These are phyloP conservation scores for Leccinum barrowsii DNA, from an alignment of 768 basidiomycete genomes.

Conservation along the genomic window DNA sequence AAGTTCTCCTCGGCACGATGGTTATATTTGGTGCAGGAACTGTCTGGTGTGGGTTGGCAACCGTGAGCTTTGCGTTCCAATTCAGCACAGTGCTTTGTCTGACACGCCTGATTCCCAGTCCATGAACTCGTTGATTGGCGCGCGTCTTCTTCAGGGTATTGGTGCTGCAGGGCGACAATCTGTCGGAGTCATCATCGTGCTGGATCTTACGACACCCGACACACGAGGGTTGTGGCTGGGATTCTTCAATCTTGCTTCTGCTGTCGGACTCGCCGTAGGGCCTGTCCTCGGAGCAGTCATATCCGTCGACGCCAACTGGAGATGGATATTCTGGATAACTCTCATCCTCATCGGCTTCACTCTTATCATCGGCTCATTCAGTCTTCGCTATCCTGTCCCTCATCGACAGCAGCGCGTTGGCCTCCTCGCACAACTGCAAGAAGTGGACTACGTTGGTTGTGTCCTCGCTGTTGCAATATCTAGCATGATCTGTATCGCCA, in stretches of 20 bases:
- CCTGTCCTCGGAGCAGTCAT: constrained; percentile 46
- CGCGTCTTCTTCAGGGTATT: constrained; percentile 36
- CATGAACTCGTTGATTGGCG: constrained; percentile 33
- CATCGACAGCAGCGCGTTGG: constrained; percentile 30
- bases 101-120: constrained; percentile 21
- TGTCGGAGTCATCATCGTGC: constrained; percentile 33
- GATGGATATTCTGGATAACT: constrained; percentile 47
- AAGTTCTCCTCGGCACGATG: constrained; percentile 34
- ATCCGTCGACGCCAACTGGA: constrained; percentile 40
- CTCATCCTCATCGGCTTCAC: constrained; percentile 33
- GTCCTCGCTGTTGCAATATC: constrained; percentile 32
- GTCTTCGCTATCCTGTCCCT: constrained; percentile 32
- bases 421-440: constrained; percentile 31
- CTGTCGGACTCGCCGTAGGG: constrained; percentile 43
- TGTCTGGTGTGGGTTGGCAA: constrained; percentile 32
- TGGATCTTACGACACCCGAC: constrained; percentile 36
- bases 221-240: constrained; percentile 35
- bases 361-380: constrained; percentile 23
- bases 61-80: constrained; percentile 17
- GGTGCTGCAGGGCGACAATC: constrained; percentile 37
- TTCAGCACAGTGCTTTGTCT: neutral
- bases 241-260: constrained; percentile 35
- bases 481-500: constrained; percentile 35
- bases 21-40: constrained; percentile 34
- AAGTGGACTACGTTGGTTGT: constrained; percentile 33